These are phyloP conservation scores for Saxophila tyrrhenica DNA, from an alignment of 495 filamentous ascomycete genomes.

Conservation along the genomic window DNA sequence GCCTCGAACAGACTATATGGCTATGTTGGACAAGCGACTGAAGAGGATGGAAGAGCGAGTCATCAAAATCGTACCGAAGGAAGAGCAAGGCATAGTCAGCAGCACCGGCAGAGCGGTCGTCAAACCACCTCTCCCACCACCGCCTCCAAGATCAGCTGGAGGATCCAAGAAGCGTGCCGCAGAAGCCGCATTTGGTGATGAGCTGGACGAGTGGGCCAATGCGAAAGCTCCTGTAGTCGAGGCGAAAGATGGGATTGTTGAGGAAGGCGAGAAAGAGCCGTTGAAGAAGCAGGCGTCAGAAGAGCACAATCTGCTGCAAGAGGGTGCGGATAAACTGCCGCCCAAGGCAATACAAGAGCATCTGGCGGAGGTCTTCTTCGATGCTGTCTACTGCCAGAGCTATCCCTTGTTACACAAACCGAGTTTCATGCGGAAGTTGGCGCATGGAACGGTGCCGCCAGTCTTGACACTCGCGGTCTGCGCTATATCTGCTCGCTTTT, in stretches of 20 bases:
- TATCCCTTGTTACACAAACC: conserved; percentile 96
- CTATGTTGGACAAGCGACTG: conserved; percentile 83
- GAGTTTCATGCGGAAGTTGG: conserved; percentile 74
- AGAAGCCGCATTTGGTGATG: conserved; percentile 75
- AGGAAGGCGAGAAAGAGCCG: conserved; percentile 13
- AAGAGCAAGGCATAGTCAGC: conserved; percentile 50
- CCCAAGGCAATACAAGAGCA: conserved; percentile 87
- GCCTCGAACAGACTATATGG: conserved; percentile 98
- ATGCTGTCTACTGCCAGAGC: conserved; percentile 88
- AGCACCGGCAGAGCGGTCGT: conserved; percentile 64
- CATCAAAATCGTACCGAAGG: conserved; percentile 87
- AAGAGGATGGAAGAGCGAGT: conserved; percentile 92
- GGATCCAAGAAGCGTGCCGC: conserved; percentile 69
- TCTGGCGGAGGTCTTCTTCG: conserved; percentile 88
- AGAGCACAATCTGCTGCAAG: conserved; percentile 59
- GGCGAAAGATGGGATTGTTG: conserved; percentile 19
- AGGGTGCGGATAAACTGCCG: conserved; percentile 76
- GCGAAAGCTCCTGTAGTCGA: conserved; percentile 25
- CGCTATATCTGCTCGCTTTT: conserved; percentile 86
- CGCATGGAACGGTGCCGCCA: conserved; percentile 58
- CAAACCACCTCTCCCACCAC: conserved; percentile 60
- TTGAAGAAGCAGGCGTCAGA: conserved; percentile 55
- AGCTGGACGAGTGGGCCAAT: conserved; percentile 73
- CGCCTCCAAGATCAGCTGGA: conserved; percentile 38
- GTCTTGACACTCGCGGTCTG: conserved; percentile 86